Evolutionary conservation across 306 rosid genomes (phyloP), one percentile per base, ranked within the genome.

Genomic region (Mimosa bimucronata): DNA sequence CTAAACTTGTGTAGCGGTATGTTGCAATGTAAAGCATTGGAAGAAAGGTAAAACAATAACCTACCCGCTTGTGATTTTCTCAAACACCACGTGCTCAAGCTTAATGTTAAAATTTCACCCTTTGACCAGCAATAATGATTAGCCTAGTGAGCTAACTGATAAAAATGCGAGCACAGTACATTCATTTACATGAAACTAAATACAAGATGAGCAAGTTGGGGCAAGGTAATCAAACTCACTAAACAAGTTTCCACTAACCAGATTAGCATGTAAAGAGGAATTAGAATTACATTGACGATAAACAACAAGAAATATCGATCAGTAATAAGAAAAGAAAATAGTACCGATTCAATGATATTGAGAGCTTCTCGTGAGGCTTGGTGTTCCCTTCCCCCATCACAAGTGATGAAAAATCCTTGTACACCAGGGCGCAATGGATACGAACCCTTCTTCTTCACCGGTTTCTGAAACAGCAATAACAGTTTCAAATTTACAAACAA

Each of bases 371-470:
- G 85, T 26, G 93, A 89, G 74, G 99, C 99, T 84, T 95, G 99
- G 87, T 87, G 89, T 68, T 95, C 99, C 48, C 99, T 87, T 76
- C 98, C 97, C 1, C 99, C 99, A 25, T 95, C 99, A 45, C 99
- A 93, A 76, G 99, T 95, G 83, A 95, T 90, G 83, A 91, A 95
- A 87, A 95, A 91, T 0, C 99, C 99, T 83, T 93, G 90, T 7
- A 95, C 92, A 15, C 98, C 98, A 3, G 99, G 98, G 48, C 77
- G 87, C 73, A 95, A 84, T n/a, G 98, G 98, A 65, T 91, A 84
- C 23, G 90, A 76, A 21, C 98, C 99, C 86, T 93, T 95, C 89
- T 88, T 92, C 90, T 90, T 95, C 85, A 88, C 97, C 3, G 94
- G 57, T 37, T 85, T 93, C 98, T 94, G 98, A 75, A 80, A 55